A percentile compares a stretch with the other conserved stretches of the same genome.
These are phyloP conservation scores for Ogataea kodamae DNA, from an alignment of 805 yeast genomes.

Conservation along the genomic window DNA sequence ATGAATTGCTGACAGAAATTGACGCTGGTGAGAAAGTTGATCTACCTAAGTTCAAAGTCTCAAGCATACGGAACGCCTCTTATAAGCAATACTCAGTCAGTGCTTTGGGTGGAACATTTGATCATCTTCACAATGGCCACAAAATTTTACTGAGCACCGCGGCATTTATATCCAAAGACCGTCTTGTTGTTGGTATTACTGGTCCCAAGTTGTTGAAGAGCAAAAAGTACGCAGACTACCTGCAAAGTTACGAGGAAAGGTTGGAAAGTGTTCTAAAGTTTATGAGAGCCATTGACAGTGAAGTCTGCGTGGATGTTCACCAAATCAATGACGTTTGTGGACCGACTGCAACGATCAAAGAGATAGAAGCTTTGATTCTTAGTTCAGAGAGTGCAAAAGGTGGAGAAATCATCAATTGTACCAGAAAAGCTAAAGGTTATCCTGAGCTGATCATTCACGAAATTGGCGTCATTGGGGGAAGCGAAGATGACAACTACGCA, in stretches of 20 bases:
- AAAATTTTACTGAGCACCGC: conserved; percentile 76
- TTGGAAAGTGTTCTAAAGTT: conserved; percentile 45
- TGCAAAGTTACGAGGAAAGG: conserved; percentile 59
- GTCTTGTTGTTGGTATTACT: conserved; percentile 79
- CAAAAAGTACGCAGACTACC: conserved; percentile 64
- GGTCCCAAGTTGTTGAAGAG: conserved; percentile 68
- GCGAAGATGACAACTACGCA: conserved; percentile 43
- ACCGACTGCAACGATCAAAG: conserved; percentile 75
- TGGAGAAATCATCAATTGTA: conserved; percentile 66
- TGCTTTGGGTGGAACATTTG: conserved; percentile 96
- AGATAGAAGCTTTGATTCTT: conserved; percentile 76
- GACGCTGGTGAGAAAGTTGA: no score
- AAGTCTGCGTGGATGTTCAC: conserved; percentile 45
- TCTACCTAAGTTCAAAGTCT: no score
- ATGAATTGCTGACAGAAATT: conserved; percentile 1
- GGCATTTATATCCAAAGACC: conserved; percentile 51
- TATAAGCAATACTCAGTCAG: conserved; percentile 17
- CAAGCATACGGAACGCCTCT: conserved; percentile 1
- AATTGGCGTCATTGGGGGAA: conserved; percentile 62
- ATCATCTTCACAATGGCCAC: conserved; percentile 95
- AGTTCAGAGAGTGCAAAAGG: conserved; percentile 79
- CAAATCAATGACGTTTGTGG: conserved; percentile 87
- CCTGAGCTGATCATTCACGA: conserved; percentile 46
- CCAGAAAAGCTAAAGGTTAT: conserved; percentile 57
- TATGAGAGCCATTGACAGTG: conserved; percentile 45